Conservation (phyloP, 371 early-diverging fungal genomes). For the Mortierella sp. region DNA sequence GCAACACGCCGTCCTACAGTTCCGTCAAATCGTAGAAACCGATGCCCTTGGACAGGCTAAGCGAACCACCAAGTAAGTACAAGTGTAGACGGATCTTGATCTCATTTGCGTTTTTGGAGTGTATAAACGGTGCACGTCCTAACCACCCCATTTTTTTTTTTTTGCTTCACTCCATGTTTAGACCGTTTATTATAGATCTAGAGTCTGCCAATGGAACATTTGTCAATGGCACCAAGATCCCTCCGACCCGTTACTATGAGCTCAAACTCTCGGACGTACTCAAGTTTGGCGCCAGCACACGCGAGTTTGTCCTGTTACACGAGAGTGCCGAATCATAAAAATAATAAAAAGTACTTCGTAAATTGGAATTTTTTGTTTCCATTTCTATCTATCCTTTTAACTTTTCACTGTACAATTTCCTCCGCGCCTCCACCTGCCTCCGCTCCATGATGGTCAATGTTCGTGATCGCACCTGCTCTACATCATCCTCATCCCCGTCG, state of each 20-base stretch:
- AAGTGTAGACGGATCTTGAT: background rate
- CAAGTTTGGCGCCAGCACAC: constrained; percentile 89
- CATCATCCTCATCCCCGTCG: background rate
- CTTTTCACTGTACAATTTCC: constrained; percentile 29
- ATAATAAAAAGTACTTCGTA: background rate
- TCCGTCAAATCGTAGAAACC: constrained; percentile 70
- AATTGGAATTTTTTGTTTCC: background rate
- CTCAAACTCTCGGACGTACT: constrained; percentile 85
- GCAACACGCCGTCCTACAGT: constrained; percentile 94
- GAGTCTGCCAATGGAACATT: constrained; percentile 93
- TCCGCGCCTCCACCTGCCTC: constrained; percentile 28
- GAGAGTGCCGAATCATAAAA: constrained; percentile 63
- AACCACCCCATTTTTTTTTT: background rate
- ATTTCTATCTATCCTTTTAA: constrained; percentile 9
- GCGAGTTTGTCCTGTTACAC: constrained; percentile 92
- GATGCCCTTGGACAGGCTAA: constrained; percentile 57
- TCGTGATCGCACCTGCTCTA: background rate
- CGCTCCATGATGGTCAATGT: constrained; percentile 32
- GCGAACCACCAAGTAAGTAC: constrained; percentile 65
- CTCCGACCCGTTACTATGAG: constrained; percentile 86
- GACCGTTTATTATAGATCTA: constrained; percentile 95
- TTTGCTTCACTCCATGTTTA: constrained; percentile 30
- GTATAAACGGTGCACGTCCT: background rate
- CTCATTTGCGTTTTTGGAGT: background rate
- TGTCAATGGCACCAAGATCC: constrained; percentile 84